Base-by-base conservation (phyloP, 306 rosid species). In the Malus sylvestris region DNA sequence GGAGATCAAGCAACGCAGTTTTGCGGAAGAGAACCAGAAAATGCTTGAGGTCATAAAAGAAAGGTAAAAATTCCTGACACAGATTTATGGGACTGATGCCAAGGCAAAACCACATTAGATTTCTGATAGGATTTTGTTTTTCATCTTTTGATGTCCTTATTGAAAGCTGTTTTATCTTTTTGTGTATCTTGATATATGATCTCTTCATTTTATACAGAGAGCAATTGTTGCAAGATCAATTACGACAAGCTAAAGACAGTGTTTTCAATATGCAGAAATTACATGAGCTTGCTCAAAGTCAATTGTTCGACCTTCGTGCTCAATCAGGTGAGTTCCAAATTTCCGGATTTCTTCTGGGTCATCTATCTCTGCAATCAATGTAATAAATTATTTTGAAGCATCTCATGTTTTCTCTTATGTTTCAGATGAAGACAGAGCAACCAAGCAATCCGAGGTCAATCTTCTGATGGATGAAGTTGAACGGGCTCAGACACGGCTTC, bases 1-100 rank as follows among this genome's bases (percentile, higher is more conserved):
- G 85, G 99, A 95, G 88, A 95, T 95, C 55, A 95, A 92, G 87
- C 99, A 95, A 76, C 91, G 97, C 70, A 91, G 96, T 81, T 87
- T 95, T 81, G 99, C 99, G 11, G 99, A 95, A 85, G 98, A 95
- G 86, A 95, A 89, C 84, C 98, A 91, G 86, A 95, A 95, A 85
- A 91, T 95, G 6, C 67, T 95, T 67, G 99, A 95, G 83, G 93
- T 84, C 79, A 84, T 95, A 69, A 92, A 89, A 87, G 99, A 95
- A 70, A 91, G 99, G 99, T 92, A 81, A 65, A 11, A 5, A 23
- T 38, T 44, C 18, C 6, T 44, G 65, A 32, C 38, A 68, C 13
- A 57, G 25, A 53, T 55, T 29, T 74, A 19, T 20, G 18, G 69
- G 40, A 57, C 4, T 35, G n/a, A 5, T 70, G 70, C 42, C 23